These are phyloP conservation scores for Geotrichum europaeum DNA, from an alignment of 1,139 yeast species.

Conservation along the genomic window DNA sequence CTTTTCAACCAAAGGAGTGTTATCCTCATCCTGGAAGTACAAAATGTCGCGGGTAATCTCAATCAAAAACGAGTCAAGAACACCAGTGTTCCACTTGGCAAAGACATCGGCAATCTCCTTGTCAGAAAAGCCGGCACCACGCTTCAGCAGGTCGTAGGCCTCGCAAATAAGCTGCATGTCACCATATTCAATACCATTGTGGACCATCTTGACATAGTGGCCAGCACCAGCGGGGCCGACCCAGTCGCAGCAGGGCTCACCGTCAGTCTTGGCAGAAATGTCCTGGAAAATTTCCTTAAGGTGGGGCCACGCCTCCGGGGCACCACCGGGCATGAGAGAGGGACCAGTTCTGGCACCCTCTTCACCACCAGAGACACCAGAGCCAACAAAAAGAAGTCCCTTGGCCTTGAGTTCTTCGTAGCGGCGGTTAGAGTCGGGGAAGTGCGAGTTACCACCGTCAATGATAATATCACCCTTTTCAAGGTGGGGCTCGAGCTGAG, in stretches of 20 bases:
- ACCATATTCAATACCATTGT: constrained; percentile 99
- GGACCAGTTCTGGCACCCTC: constrained; percentile 99
- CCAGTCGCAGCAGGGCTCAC: constrained; percentile 99
- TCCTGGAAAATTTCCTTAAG: constrained; percentile 95
- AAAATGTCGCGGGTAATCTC: constrained; percentile 96
- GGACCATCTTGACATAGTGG: constrained; percentile 99
- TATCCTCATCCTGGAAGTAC: constrained; percentile 73
- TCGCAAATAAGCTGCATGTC: constrained; percentile 99
- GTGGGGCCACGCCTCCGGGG: constrained; percentile 97
- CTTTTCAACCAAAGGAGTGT: constrained; percentile 91
- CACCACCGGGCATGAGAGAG: constrained; percentile 99
- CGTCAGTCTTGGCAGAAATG: constrained; percentile 92
- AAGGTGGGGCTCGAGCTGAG: constrained; percentile 80
- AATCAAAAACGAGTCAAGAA: constrained; percentile 91
- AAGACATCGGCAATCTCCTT: constrained; percentile 93
- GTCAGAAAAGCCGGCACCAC: constrained; percentile 85
- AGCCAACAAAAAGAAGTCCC: constrained; percentile 92
- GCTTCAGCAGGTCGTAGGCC: constrained; percentile 93
- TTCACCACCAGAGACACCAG: constrained; percentile 99
- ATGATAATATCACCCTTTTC: constrained; percentile 97
- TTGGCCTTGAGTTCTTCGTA: constrained; percentile 78
- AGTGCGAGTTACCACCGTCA: constrained; percentile 99
- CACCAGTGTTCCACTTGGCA: constrained; percentile 93
- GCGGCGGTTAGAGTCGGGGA: constrained; percentile 98
- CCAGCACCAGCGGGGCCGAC: constrained; percentile 99